Evolutionary conservation across 225 moss, liverwort and hornwort genomes (phyloP).

Genomic region (Ulota crispa): DNA sequence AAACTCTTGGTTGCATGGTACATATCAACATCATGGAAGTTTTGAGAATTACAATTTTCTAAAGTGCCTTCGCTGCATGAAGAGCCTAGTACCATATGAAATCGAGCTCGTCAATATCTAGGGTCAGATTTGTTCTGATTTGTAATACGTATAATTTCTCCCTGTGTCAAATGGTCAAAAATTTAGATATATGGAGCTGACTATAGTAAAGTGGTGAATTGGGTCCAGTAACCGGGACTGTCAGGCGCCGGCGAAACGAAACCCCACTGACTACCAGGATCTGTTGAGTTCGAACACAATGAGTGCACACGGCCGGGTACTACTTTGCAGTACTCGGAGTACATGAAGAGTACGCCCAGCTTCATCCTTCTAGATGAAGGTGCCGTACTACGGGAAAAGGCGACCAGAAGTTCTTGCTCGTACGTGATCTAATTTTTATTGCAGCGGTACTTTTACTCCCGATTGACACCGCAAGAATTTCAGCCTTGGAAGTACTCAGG

Average conservation of each 20-base stretch:
- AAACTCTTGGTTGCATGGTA: background rate
- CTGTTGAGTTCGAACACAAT: background rate
- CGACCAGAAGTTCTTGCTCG: background rate
- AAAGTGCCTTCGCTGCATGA: background rate
- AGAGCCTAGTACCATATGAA: background rate
- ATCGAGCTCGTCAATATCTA: background rate
- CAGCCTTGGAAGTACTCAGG: background rate
- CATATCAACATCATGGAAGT: background rate
- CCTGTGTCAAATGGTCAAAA: no score
- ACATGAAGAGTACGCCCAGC: background rate
- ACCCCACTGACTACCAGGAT: background rate
- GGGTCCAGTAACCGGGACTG: background rate
- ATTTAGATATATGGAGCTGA: background rate
- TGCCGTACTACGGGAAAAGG: background rate
- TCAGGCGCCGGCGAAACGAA: background rate
- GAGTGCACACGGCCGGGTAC: background rate
- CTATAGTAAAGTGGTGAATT: background rate
- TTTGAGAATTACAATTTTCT: background rate
- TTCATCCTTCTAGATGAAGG: background rate
- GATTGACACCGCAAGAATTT: background rate
- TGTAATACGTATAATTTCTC: background rate
- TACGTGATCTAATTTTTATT: background rate
- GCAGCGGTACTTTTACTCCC: background rate
- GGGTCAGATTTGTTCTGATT: background rate
- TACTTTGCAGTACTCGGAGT: slow-evolving; percentile 5